Percentiles rank a stretch among this genome's conserved stretches.
Evolutionary conservation across 306 rosid species (phyloP).

Genomic region (Alnus rubra): DNA sequence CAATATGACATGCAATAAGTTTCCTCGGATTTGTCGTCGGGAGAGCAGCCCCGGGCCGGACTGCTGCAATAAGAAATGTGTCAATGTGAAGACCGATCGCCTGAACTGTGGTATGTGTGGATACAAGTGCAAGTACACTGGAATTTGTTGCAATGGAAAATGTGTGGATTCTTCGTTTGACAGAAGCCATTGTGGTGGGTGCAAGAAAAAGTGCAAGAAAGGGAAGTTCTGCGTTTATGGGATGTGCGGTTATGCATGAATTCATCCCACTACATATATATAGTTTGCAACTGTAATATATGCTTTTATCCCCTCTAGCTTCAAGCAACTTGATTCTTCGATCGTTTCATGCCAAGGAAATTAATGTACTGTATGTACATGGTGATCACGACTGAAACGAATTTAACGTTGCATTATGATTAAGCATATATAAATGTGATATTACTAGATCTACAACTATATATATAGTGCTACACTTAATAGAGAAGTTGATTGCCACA

Average conservation of each 20-base stretch:
- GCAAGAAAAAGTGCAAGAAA: conserved; percentile 44
- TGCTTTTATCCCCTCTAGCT: background rate
- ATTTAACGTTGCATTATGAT: background rate
- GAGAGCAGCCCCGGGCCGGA: conserved; percentile 35
- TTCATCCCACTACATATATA: too few relatives aligned
- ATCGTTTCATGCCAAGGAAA: background rate
- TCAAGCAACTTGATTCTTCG: background rate
- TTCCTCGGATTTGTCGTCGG: conserved; percentile 39
- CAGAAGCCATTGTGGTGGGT: conserved; percentile 45
- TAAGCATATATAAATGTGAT: too few relatives aligned
- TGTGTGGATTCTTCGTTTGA: conserved; percentile 47
- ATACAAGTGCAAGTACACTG: conserved; percentile 37
- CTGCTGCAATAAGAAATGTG: conserved; percentile 53
- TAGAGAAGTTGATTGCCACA: background rate
- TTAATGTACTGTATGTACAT: background rate
- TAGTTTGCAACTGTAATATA: background rate
- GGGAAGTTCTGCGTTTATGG: conserved; percentile 51
- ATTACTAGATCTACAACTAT: too few relatives aligned
- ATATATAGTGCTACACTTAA: too few relatives aligned
- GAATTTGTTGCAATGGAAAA: conserved; percentile 46
- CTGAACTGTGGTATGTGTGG: conserved; percentile 54
- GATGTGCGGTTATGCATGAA: conserved; percentile 46
- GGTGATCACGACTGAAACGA: background rate
- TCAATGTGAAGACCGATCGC: conserved; percentile 30
- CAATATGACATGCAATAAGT: conserved; percentile 33